Base-by-base conservation (phyloP, 2,329 filamentous ascomycete genomes). In the Harringtonia lauricola region DNA sequence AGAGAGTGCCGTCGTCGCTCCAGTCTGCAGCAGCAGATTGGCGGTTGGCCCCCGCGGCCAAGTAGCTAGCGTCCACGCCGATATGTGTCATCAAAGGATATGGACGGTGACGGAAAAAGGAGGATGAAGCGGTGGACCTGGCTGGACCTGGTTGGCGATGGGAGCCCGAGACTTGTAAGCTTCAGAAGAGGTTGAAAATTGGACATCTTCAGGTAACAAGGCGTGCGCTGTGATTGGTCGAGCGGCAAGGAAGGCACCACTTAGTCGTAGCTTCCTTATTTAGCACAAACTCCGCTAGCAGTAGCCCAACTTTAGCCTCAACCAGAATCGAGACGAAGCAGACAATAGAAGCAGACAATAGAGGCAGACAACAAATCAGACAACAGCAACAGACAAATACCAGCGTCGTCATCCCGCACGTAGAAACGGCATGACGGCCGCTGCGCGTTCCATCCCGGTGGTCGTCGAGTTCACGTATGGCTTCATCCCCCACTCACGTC, bases 21-120 rank as follows among this genome's bases (percentile, higher is more conserved):
- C 92, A 98, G 65, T 96, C 90, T 24, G 90, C 89, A 24, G 87
- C 85, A 15, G 83, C 81, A 17, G 90, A 84, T 56, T 96, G 86
- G 54, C 90, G 76, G 62, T 96, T 98, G 38, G 87, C 90, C 48
- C 92, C 92, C 49, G 82, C 79, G 38, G 86, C 81, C 52, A 92
- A 60, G 52, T 79, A 78, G 49, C 70, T 64, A 50, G 66, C 57
- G 24, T 61, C 61, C 28, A 47, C 49, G 24, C 37, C 29, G 9
- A 26, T 33, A 34, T 34, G 35, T n/a, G n/a, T n/a, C n/a, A n/a
- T n/a, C n/a, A n/a, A n/a, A n/a, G n/a, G n/a, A n/a, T n/a, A n/a
- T n/a, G n/a, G n/a, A n/a, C n/a, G n/a, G n/a, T n/a, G n/a, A n/a
- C n/a, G n/a, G n/a, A n/a, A n/a, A n/a, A n/a, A n/a, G n/a, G n/a